A percentile compares a stretch with the other conserved stretches of the same genome.
phyloP scores from a whole-genome alignment of 441 rosid genomes.

The Aquilaria agallochum region DNA sequence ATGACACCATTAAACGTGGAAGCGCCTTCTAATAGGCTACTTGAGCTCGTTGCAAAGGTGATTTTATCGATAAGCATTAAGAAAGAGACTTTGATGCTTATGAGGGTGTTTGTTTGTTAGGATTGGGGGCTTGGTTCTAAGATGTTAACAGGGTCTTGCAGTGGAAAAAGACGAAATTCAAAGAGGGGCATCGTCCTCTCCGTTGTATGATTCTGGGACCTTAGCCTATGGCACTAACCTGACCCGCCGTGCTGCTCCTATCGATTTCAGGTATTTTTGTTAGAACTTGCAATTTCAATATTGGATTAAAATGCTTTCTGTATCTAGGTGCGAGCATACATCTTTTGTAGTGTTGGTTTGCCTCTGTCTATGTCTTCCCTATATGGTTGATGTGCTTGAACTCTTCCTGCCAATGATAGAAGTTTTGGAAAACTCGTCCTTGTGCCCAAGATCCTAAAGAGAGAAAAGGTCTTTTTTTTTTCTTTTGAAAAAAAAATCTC shows the following conservation, averaged over 20 bases:
- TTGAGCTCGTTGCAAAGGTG: constrained; percentile 88
- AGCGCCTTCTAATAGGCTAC: constrained; percentile 65
- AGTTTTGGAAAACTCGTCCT: too few relatives aligned
- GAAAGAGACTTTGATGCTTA: too few relatives aligned
- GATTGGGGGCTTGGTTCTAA: constrained; percentile 25
- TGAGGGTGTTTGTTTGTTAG: too few relatives aligned
- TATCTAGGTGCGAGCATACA: too few relatives aligned
- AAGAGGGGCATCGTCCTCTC: constrained; percentile 49
- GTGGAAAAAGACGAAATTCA: constrained; percentile 61
- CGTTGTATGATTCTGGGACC: constrained; percentile 30
- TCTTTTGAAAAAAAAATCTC: too few relatives aligned
- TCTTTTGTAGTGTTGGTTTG: background rate
- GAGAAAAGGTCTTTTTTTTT: too few relatives aligned
- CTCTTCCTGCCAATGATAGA: too few relatives aligned
- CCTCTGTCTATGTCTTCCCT: too few relatives aligned
- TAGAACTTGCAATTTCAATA: background rate
- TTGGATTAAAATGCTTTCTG: too few relatives aligned
- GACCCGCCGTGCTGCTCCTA: constrained; percentile 47
- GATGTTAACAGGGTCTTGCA: constrained; percentile 78
- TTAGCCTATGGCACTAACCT: constrained; percentile 47
- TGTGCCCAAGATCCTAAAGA: too few relatives aligned
- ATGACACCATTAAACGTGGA: constrained; percentile 78
- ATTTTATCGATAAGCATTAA: background rate
- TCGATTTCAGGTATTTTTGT: constrained; percentile 58
- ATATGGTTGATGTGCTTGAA: too few relatives aligned